These are phyloP conservation scores for Crithidia brevicula DNA, from an alignment of 208 protist species.

Conservation along the genomic window DNA sequence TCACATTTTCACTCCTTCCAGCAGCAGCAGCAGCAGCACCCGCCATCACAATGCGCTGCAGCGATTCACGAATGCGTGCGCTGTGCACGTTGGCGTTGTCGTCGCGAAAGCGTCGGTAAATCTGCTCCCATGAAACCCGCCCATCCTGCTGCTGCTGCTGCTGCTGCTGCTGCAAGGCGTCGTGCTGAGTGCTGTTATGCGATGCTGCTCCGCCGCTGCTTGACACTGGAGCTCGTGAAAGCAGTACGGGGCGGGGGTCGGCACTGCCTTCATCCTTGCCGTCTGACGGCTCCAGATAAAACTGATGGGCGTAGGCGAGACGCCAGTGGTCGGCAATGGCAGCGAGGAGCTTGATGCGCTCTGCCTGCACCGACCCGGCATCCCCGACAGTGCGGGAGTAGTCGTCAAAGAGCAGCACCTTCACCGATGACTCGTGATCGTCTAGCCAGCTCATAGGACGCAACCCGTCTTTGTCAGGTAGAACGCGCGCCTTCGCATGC, in stretches of 20 bases:
- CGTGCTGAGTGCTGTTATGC: too few relatives aligned
- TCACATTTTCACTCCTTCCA: not conserved
- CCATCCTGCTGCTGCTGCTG: not conserved
- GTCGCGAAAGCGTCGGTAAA: conserved; percentile 30
- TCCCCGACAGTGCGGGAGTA: conserved; percentile 29
- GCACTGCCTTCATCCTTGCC: conserved; percentile 16
- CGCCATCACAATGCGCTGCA: not conserved
- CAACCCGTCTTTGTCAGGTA: conserved; percentile 3
- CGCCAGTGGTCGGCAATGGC: conserved; percentile 28
- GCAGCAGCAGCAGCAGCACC: not conserved
- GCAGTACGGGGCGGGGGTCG: not conserved
- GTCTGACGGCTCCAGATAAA: conserved; percentile 20
- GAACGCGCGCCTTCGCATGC: not conserved
- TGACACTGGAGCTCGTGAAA: not conserved
- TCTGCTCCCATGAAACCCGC: conserved; percentile 19
- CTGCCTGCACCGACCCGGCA: conserved; percentile 24
- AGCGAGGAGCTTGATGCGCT: conserved; percentile 27
- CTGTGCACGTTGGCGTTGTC: conserved; percentile 9
- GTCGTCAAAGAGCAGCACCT: conserved; percentile 35
- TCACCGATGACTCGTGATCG: conserved; percentile 23
- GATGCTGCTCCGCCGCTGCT: not conserved
- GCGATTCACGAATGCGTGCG: conserved; percentile 4
- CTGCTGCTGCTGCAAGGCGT: not conserved
- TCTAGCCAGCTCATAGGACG: conserved; percentile 38
- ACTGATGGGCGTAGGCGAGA: conserved; percentile 29